Conservation (phyloP, 2,329 filamentous ascomycete genomes). For the Rhytidhysteron rufulum region DNA sequence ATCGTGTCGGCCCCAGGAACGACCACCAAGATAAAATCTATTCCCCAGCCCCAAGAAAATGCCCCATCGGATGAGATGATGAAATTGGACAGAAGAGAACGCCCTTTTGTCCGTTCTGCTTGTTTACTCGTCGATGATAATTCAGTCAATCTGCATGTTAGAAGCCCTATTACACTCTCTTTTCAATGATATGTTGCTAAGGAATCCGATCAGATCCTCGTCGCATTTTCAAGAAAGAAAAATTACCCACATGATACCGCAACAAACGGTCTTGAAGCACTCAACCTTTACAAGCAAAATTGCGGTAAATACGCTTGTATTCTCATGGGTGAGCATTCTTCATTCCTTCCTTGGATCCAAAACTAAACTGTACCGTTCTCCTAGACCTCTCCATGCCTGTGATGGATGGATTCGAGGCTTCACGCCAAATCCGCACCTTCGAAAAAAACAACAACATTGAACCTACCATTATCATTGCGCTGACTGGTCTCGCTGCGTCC, state of each 20-base stretch:
- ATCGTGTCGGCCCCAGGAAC: neutral
- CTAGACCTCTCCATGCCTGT: conserved; percentile 35
- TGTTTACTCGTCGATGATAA: conserved; percentile 3
- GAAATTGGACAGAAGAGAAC: neutral
- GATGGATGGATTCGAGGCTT: conserved; percentile 34
- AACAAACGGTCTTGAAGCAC: conserved; percentile 29
- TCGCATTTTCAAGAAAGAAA: conserved; percentile 27
- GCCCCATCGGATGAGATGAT: neutral
- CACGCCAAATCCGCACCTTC: conserved; percentile 27
- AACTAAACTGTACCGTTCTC: conserved; percentile 1
- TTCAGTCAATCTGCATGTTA: conserved; percentile 6
- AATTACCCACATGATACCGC: conserved; percentile 21
- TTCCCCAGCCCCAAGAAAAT: neutral
- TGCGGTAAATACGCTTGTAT: conserved; percentile 18
- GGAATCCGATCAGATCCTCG: conserved; percentile 22
- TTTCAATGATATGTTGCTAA: neutral
- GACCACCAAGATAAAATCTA: neutral
- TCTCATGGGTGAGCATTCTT: conserved; percentile 22
- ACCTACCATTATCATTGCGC: conserved; percentile 17
- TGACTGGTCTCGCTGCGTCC: conserved; percentile 26
- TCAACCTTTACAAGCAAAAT: conserved; percentile 19
- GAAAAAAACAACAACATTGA: conserved; percentile 19
- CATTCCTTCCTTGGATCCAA: neutral
- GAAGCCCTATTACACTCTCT: neutral
- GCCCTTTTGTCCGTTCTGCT: neutral